Conservation (phyloP, 1,139 yeast genomes). For the Yamadazyma epiphylla region DNA sequence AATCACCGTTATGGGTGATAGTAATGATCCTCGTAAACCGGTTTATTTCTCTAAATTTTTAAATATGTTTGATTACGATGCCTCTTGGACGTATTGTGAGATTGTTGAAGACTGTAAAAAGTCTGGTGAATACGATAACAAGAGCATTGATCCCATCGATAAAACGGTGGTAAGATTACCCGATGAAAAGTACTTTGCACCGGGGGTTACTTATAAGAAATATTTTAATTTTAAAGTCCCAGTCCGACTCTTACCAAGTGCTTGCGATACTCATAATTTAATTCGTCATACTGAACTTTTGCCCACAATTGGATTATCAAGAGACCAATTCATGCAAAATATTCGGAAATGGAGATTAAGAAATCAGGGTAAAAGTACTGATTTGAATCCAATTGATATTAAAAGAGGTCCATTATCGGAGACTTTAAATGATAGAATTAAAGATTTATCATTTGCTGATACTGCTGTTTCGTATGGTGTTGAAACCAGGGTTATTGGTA, state of each 20-base stretch:
- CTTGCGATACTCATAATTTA: conserved; percentile 35
- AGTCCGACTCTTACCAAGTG: conserved; percentile 37
- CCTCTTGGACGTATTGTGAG: conserved; percentile 46
- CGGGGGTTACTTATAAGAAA: conserved; percentile 36
- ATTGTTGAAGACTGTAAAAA: no score
- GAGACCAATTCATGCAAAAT: conserved; percentile 15
- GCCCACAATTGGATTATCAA: conserved; percentile 32
- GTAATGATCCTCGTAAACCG: conserved; percentile 14
- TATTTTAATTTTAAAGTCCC: conserved; percentile 41
- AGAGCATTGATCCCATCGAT: conserved; percentile 41
- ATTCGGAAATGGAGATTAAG: conserved; percentile 9
- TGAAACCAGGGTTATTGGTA: conserved; percentile 41
- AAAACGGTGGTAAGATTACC: conserved; percentile 32
- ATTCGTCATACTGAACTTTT: conserved; percentile 35
- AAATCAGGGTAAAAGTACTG: conserved; percentile 5
- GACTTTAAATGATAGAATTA: conserved; percentile 16
- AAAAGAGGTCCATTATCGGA: conserved; percentile 13
- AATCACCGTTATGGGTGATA: conserved; percentile 20
- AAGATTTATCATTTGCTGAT: conserved; percentile 40
- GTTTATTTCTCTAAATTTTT: conserved; percentile 30
- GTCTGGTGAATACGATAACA: no score
- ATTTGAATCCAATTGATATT: conserved; percentile 3
- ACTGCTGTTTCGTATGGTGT: conserved; percentile 36
- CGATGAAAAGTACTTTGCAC: conserved; percentile 35
- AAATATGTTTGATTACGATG: conserved; percentile 43